These are phyloP conservation scores for Linderina pennispora DNA, from an alignment of 192 early-diverging fungal species.

Conservation along the genomic window DNA sequence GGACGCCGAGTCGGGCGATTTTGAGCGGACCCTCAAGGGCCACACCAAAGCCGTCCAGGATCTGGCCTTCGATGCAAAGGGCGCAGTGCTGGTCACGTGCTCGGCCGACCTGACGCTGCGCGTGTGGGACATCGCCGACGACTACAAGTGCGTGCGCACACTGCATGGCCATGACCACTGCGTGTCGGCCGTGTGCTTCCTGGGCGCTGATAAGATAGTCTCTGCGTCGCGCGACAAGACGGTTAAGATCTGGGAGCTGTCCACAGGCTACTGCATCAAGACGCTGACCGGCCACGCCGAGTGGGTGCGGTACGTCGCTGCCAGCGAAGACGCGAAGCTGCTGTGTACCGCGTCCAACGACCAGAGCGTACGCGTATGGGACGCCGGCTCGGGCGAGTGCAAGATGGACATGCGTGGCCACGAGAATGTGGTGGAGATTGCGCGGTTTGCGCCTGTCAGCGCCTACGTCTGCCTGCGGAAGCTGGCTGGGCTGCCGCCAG, in stretches of 20 bases:
- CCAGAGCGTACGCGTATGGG: slow-evolving; percentile 86
- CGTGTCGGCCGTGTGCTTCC: slow-evolving; percentile 77
- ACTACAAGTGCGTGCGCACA: slow-evolving; percentile 79
- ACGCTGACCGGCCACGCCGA: slow-evolving; percentile 77
- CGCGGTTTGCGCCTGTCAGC: slow-evolving; percentile 70
- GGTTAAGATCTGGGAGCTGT: slow-evolving; percentile 86
- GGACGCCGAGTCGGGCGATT: slow-evolving; percentile 91
- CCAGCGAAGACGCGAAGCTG: slow-evolving; percentile 62
- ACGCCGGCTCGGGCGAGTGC: slow-evolving; percentile 62
- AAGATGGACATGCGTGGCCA: slow-evolving; percentile 82
- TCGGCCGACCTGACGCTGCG: slow-evolving; percentile 90
- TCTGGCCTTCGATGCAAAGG: slow-evolving; percentile 79
- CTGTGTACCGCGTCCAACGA: slow-evolving; percentile 80
- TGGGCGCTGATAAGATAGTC: slow-evolving; percentile 73
- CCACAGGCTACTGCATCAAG: slow-evolving; percentile 69
- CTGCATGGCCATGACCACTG: slow-evolving; percentile 91
- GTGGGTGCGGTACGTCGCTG: slow-evolving; percentile 79
- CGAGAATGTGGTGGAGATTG: slow-evolving; percentile 92
- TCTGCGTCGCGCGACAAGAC: slow-evolving; percentile 91
- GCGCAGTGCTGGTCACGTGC: slow-evolving; percentile 78
- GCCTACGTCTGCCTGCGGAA: slow-evolving; percentile 63
- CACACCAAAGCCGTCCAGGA: slow-evolving; percentile 95
- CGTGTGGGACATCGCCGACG: slow-evolving; percentile 83
- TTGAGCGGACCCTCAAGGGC: slow-evolving; percentile 88
- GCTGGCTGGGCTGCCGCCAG: slow-evolving; percentile 52